Evolutionary conservation across 2,329 filamentous ascomycete species (phyloP), one percentile per base, ranked within the genome.

Genomic region (Verticillium klebahnii): DNA sequence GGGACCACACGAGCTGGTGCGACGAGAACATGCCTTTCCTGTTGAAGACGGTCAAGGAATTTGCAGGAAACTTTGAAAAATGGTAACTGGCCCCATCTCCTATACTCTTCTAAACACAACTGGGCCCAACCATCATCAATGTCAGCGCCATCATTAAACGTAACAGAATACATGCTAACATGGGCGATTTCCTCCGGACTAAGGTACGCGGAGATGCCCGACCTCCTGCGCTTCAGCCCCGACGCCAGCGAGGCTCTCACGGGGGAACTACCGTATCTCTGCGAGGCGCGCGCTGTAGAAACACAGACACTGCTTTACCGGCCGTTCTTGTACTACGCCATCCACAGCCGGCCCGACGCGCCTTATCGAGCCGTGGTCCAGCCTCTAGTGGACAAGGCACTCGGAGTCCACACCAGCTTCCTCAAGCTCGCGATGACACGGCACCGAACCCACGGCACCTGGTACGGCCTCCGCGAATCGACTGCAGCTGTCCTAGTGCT

Each of bases 381-480:
- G 14, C 56, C 57, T 5, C 39, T 61, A 11, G 15, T 57, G 9
- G 29, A 57, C 31, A 57, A 37, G 55, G 55, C 31, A 3, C 55
- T 57, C 31, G 23, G 36, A 7, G 36, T 31, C 4, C 64, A 70
- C 57, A 5, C 9, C 32, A 34, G 32, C 5, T 9, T 34, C 32
- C 32, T 34, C 32, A 34, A 5, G 5, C 32, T 34, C 5, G 5
- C 32, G 32, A 5, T 9, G 32, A 9, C 5, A 5, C 32, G 32
- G 9, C 32, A 5, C 9, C 60, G 69, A 11, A 69, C 69, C 45
- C 69, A 71, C 37, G 69, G 69, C 2, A 65, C 67, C 0, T 71
- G 69, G 69, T 71, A 65, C 31, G 66, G 66, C 19, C 56, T 67
- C 36, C 67, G 69, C 2, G 65, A 64, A 39, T 62, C 67, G 40